Base-by-base conservation (phyloP, 805 yeast species). In the Yarrowia sp. region DNA sequence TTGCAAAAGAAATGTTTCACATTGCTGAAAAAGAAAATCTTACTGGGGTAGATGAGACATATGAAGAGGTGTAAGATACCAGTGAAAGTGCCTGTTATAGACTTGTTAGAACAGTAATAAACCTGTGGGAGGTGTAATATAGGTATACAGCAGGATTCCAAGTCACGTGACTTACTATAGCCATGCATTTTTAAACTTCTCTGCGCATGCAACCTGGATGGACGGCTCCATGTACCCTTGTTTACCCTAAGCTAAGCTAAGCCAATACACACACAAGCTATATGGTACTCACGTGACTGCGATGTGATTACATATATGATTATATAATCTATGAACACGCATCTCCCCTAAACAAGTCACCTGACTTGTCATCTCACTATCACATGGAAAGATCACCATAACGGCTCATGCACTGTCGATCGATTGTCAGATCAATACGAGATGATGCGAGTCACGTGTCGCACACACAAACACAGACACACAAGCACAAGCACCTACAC, bases 321-420 rank as follows among this genome's bases (percentile, higher is more conserved):
- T 22, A 22, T 5, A 5, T 22, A 22, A 22, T 22, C 3, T 3
- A 22, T 3, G 4, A 22, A 3, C 28, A 43, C 32, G 4, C 47
- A 43, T 43, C 33, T 43, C 32, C 47, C n/a, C n/a, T n/a, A 43
- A 43, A 42, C 32, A 13, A 3, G 18, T 45, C 51, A 45, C 51
- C 9, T 45, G 51, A 22, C 48, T n/a, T 4, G 13, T 35, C 38
- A 22, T 22, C 32, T 11, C 51, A 32, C 18, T n/a, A 33, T 48
- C 55, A 48, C 55, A 48, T 48, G 55, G 17, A 5, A 18, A 48
- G 55, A 48, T 48, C 17, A 28, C 31, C 55, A 35, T 18, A 48
- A 48, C 55, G 55, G 55, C 55, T 35, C 55, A 48, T 48, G 55
- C 41, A 48, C 17, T 48, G 55, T 13, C 55, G 55, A 48, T 48